A percentile compares a stretch with the other conserved stretches of the same genome.
phyloP scores from a whole-genome alignment of 192 early-diverging fungal species.

The Podila verticillata region DNA sequence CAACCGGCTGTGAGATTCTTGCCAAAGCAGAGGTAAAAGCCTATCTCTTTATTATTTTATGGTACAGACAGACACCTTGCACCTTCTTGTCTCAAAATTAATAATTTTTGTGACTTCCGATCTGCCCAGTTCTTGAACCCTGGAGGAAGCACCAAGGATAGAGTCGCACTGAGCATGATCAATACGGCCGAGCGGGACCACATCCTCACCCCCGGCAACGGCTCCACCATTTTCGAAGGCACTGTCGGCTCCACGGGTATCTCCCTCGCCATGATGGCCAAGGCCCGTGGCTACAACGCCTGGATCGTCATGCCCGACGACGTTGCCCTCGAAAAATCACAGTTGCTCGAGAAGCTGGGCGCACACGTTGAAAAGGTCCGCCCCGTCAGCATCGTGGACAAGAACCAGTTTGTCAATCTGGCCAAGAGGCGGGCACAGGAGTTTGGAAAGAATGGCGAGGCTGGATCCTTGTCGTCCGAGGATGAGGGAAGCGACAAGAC shows the following conservation, averaged over 20 bases:
- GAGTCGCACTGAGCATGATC: conserved; percentile 90
- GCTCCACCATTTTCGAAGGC: conserved; percentile 90
- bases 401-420: conserved; percentile 91
- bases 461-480: background rate
- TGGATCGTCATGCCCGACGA: conserved; percentile 99
- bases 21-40: conserved; percentile 58
- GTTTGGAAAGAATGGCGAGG: conserved; percentile 53
- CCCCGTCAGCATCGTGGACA: conserved; percentile 92
- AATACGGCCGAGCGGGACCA: conserved; percentile 77
- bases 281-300: conserved; percentile 90
- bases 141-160: conserved; percentile 93
- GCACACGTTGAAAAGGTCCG: conserved; percentile 92
- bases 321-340: conserved; percentile 90
- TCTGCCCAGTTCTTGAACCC: conserved; percentile 83
- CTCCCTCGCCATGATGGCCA: conserved; percentile 89
- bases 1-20: conserved; percentile 90
- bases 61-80: background rate
- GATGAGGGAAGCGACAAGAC: conserved; percentile 14
- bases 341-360: conserved; percentile 80
- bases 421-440: conserved; percentile 80
- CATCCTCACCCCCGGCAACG: conserved; percentile 75
- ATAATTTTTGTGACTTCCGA: no score
- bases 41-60: background rate
- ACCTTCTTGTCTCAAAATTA: no score
- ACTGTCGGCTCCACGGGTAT: conserved; percentile 98